A percentile compares a stretch with the other conserved stretches of the same genome.
phyloP scores from a whole-genome alignment of 2,329 filamentous ascomycete species.

The Colletotrichum lentis region DNA sequence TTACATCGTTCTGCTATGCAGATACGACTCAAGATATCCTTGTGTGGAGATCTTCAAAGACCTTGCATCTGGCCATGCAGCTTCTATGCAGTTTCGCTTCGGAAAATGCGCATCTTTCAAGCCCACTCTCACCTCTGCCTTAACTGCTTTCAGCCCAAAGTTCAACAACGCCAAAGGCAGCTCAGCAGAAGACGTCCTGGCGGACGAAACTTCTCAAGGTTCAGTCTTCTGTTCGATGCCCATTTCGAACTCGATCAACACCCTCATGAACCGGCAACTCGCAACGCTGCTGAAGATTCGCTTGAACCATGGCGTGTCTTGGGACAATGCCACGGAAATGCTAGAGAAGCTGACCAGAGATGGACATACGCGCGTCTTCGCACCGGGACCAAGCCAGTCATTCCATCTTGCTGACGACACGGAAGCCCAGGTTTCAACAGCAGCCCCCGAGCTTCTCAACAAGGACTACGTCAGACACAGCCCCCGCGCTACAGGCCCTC shows the following conservation, averaged over 20 bases:
- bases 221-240: constrained; percentile 64
- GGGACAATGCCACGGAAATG: constrained; percentile 36
- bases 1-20: constrained; percentile 78
- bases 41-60: constrained; percentile 62
- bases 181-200: neutral
- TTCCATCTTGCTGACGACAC: neutral
- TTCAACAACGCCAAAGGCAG: constrained; percentile 14
- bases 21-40: constrained; percentile 69
- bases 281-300: constrained; percentile 67
- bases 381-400: neutral
- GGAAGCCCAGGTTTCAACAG: constrained; percentile 20
- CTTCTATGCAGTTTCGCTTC: constrained; percentile 64
- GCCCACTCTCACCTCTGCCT: constrained; percentile 65
- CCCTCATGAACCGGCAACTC: constrained; percentile 73
- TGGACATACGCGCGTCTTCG: constrained; percentile 10
- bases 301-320: constrained; percentile 14
- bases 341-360: constrained; percentile 23
- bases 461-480: constrained; percentile 17
- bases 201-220: neutral
- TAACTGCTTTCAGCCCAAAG: constrained; percentile 56
- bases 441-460: constrained; percentile 21
- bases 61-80: constrained; percentile 49
- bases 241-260: constrained; percentile 75
- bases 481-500: constrained; percentile 39
- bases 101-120: constrained; percentile 78